Percentiles rank a stretch among this genome's conserved stretches.
Conservation (phyloP, 2,329 filamentous ascomycete species). For the Colletotrichum sp. region DNA sequence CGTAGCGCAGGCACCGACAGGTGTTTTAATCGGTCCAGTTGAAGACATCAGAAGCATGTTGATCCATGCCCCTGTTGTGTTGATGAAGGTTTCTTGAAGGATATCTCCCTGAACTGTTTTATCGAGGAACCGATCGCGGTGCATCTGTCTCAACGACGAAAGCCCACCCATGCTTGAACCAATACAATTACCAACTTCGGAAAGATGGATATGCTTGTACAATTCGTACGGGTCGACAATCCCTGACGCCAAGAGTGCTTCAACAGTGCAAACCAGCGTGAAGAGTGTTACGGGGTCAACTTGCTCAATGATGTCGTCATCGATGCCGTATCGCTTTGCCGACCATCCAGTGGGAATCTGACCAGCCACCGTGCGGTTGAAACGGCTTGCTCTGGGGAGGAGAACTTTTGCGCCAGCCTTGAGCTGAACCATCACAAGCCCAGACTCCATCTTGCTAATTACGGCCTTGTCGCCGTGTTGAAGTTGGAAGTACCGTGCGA, state of each 20-base stretch:
- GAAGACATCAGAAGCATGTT: constrained; percentile 46
- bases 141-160: constrained; percentile 31
- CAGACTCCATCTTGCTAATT: constrained; percentile 93
- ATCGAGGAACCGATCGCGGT: constrained; percentile 33
- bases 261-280: constrained; percentile 90
- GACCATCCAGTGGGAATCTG: constrained; percentile 98
- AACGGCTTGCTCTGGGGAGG: constrained; percentile 94
- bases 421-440: constrained; percentile 90
- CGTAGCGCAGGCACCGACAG: constrained; percentile 42
- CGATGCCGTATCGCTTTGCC: constrained; percentile 92
- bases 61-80: constrained; percentile 40
- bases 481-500: constrained; percentile 93
- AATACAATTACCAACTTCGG: constrained; percentile 38
- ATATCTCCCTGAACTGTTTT: constrained; percentile 35
- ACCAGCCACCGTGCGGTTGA: constrained; percentile 95
- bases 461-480: constrained; percentile 97
- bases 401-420: constrained; percentile 93
- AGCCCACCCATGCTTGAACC: constrained; percentile 36
- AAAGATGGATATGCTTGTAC: constrained; percentile 37
- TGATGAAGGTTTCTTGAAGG: constrained; percentile 39
- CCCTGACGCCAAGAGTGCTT: constrained; percentile 88
- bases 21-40: constrained; percentile 37
- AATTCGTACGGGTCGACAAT: constrained; percentile 66
- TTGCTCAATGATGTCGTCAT: constrained; percentile 96
- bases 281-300: constrained; percentile 96